Conservation (phyloP, 2,329 filamentous ascomycete species). For the Colletotrichum sp. region DNA sequence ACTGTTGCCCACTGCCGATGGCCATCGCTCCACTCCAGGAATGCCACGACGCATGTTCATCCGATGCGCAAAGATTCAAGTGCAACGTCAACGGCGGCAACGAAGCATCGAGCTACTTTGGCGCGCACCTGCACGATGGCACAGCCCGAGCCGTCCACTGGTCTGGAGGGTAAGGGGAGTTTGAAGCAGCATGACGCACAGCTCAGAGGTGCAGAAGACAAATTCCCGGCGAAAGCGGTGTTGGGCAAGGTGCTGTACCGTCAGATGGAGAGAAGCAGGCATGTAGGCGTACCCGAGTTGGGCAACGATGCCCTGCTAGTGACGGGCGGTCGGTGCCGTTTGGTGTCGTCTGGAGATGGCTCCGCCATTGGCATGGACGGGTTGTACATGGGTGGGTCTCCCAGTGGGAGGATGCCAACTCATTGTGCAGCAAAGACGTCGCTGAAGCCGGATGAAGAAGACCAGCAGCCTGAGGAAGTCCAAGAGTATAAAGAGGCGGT, state of each 20-base stretch:
- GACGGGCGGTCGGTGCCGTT: background rate
- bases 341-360: background rate
- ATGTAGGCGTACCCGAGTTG: constrained; percentile 1
- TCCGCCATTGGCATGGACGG: constrained; percentile 21
- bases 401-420: constrained; percentile 24
- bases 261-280: background rate
- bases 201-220: background rate
- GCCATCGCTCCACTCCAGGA: background rate
- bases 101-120: background rate
- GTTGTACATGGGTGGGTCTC: constrained; percentile 24
- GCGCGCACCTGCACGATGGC: background rate
- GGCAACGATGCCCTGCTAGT: background rate
- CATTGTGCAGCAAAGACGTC: constrained; percentile 23
- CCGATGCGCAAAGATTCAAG: background rate
- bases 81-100: background rate
- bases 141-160: background rate
- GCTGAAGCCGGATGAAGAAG: constrained; percentile 19
- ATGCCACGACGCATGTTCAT: background rate
- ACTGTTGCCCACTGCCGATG: background rate
- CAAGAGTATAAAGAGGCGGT: constrained; percentile 20
- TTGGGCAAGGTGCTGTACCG: background rate
- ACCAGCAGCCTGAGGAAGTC: background rate
- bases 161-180: background rate
- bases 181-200: background rate
- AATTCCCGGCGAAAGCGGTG: background rate